phyloP scores from a whole-genome alignment of 176 grass and related monocot species.

The Raddia guianensis region DNA sequence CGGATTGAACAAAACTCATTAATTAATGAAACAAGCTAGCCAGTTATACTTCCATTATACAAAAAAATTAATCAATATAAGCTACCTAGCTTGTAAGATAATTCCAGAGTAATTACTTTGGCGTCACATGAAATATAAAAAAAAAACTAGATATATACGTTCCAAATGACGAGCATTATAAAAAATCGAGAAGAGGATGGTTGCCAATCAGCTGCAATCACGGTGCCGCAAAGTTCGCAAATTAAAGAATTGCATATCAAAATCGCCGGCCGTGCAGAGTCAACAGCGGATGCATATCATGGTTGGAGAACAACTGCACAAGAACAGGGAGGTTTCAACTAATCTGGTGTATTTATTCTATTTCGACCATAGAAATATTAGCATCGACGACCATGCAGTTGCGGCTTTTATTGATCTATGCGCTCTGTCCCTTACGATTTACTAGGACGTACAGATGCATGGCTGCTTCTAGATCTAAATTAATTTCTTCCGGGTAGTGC shows the following conservation, averaged over 20 bases:
- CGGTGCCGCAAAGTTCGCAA: background rate
- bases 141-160: background rate
- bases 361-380: background rate
- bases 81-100: no score
- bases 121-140: background rate
- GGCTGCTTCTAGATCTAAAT: background rate
- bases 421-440: background rate
- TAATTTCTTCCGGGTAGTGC: no score
- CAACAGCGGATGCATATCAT: conserved; percentile 22
- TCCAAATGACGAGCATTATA: background rate
- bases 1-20: background rate
- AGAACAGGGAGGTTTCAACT: conserved; percentile 3
- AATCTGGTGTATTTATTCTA: conserved; percentile 2
- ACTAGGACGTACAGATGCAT: background rate
- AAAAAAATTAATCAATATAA: no score
- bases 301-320: conserved; percentile 6
- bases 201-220: conserved; percentile 27
- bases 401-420: background rate
- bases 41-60: no score
- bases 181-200: background rate
- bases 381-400: background rate
- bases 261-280: conserved; percentile 36
- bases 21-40: background rate
- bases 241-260: background rate
- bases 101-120: background rate